phyloP scores from a whole-genome alignment of 805 yeast genomes.

The Candida palmyrensis region DNA sequence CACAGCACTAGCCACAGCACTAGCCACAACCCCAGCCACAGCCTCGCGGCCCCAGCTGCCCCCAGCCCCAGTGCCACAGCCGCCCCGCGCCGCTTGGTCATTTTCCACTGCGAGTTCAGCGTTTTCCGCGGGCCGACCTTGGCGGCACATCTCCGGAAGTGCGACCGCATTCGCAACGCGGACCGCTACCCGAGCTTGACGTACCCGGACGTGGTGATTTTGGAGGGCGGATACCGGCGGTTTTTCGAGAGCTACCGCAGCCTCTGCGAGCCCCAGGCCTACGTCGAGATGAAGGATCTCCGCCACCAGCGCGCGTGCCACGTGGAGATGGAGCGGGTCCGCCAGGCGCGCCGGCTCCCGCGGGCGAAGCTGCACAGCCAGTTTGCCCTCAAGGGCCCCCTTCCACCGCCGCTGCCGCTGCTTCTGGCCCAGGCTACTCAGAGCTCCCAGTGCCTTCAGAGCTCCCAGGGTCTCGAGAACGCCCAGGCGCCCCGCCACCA shows the following conservation, averaged over 20 bases:
- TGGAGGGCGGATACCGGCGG: conserved; percentile 86
- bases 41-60: conserved; percentile 9
- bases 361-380: conserved; percentile 34
- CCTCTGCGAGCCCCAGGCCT: conserved; percentile 70
- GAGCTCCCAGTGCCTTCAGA: background rate
- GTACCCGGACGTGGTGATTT: conserved; percentile 84
- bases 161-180: conserved; percentile 72
- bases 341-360: conserved; percentile 37
- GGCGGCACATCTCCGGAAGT: conserved; percentile 79
- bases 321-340: conserved; percentile 40
- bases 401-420: no score
- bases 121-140: conserved; percentile 90
- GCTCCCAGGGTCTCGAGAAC: background rate
- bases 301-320: conserved; percentile 37
- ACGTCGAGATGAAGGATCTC: conserved; percentile 73
- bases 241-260: conserved; percentile 58
- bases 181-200: conserved; percentile 74
- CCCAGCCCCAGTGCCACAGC: conserved; percentile 4
- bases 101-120: conserved; percentile 94
- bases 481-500: conserved; percentile 9
- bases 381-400: conserved; percentile 5
- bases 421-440: no score
- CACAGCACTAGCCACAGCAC: no score
- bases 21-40: no score
- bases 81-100: conserved; percentile 43